Conservation (phyloP, 192 early-diverging fungal genomes). For the Coemansia sp. region DNA sequence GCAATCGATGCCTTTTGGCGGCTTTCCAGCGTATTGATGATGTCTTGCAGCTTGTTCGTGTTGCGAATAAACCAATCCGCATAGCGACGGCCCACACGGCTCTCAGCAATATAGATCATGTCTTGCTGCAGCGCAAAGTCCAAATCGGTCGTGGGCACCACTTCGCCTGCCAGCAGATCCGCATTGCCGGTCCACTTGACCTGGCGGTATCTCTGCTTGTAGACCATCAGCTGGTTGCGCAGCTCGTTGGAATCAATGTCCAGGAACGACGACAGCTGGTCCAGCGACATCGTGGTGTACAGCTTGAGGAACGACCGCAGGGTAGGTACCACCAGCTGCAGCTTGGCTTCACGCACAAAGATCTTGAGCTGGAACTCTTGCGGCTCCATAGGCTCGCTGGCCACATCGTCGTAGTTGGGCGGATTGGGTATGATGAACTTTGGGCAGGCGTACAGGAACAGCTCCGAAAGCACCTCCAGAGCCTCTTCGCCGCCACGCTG, state of each 20-base stretch:
- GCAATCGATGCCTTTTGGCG: conserved; percentile 35
- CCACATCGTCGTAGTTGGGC: conserved; percentile 72
- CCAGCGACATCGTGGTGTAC: conserved; percentile 88
- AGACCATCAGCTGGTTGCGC: conserved; percentile 82
- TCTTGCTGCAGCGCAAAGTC: conserved; percentile 94
- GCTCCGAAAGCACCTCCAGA: conserved; percentile 77
- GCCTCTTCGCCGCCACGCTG: conserved; percentile 86
- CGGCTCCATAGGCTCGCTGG: conserved; percentile 53
- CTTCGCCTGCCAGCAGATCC: conserved; percentile 81
- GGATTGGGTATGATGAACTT: conserved; percentile 92
- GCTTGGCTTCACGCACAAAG: conserved; percentile 81
- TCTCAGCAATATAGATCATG: conserved; percentile 93
- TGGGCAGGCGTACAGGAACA: conserved; percentile 88
- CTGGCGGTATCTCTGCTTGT: conserved; percentile 93
- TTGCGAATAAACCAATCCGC: conserved; percentile 96
- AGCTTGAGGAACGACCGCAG: conserved; percentile 93
- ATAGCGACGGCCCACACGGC: conserved; percentile 86
- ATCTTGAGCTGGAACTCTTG: conserved; percentile 78
- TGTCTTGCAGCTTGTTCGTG: conserved; percentile 77
- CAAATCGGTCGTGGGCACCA: conserved; percentile 75
- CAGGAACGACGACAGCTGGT: conserved; percentile 83
- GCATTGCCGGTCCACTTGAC: conserved; percentile 75
- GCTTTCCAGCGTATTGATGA: conserved; percentile 42
- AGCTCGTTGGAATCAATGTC: conserved; percentile 81
- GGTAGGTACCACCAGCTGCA: conserved; percentile 82